Evolutionary conservation across 805 yeast species (phyloP).

Genomic region (Teunomyces panamensis): DNA sequence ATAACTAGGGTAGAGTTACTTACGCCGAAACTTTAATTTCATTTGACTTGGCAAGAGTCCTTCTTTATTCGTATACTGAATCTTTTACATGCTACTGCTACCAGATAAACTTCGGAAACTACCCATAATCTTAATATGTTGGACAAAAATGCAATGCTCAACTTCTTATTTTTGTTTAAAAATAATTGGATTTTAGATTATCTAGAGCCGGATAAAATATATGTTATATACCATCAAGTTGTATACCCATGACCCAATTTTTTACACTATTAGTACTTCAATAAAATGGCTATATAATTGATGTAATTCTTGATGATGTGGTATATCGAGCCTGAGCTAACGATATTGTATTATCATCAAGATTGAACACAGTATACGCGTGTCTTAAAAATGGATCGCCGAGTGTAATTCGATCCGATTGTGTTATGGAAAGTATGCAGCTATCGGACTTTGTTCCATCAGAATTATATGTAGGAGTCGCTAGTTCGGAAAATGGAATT

Average conservation of each 20-base stretch:
- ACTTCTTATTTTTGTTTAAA: not conserved
- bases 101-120: not conserved
- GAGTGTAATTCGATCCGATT: slow-evolving; percentile 9
- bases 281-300: not conserved
- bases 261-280: not conserved
- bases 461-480: not conserved
- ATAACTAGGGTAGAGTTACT: too few relatives aligned
- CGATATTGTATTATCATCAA: slow-evolving; percentile 21
- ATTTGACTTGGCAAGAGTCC: not conserved
- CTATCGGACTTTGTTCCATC: not conserved
- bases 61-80: not conserved
- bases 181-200: not conserved
- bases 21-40: not conserved
- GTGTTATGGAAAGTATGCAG: slow-evolving; percentile 3
- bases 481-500: slow-evolving; percentile 6
- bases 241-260: too few relatives aligned
- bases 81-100: not conserved
- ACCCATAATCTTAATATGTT: not conserved
- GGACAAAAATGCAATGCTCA: not conserved
- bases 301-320: slow-evolving; percentile 5
- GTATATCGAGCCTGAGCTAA: slow-evolving; percentile 23
- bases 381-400: slow-evolving; percentile 27
- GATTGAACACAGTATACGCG: slow-evolving; percentile 24
- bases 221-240: too few relatives aligned
- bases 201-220: not conserved